Percentiles rank a stretch among this genome's conserved stretches.
Conservation (phyloP, 345 rosid species). For the Ricinus communis region DNA sequence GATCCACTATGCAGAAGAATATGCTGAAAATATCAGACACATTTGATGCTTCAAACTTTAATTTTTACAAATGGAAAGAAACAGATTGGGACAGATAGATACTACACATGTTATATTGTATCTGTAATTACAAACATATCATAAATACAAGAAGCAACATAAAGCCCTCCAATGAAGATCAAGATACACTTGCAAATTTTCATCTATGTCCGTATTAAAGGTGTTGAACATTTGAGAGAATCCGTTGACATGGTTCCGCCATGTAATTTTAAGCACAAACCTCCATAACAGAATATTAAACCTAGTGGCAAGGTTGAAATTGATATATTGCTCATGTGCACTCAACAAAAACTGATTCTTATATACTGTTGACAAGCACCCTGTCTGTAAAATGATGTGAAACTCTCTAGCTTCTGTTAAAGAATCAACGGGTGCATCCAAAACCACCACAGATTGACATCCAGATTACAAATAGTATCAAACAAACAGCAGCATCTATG, state of each 20-base stretch:
- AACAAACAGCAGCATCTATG: conserved; percentile 71
- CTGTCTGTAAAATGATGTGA: neutral
- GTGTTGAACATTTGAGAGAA: neutral
- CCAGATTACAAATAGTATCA: conserved; percentile 65
- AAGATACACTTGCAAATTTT: neutral
- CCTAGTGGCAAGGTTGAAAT: neutral
- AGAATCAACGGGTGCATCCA: conserved; percentile 39
- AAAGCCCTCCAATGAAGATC: neutral
- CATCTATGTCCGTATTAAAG: neutral
- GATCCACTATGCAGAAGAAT: too few species aligned
- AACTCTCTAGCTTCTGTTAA: neutral
- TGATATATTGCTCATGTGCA: conserved; percentile 2
- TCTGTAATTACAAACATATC: neutral
- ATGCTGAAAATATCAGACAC: too few species aligned
- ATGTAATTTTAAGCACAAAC: conserved; percentile 6
- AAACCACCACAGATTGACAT: conserved; percentile 58
- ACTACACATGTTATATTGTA: neutral
- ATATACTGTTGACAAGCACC: neutral
- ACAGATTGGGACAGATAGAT: neutral
- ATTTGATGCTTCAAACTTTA: too few species aligned
- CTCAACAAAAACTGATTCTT: neutral
- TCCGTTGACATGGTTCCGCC: conserved; percentile 4
- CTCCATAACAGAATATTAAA: conserved; percentile 1
- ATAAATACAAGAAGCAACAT: conserved; percentile 6
- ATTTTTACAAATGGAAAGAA: too few species aligned